Evolutionary conservation across 106 monocot genomes (phyloP), one percentile per base, ranked within the genome.

Genomic region (Triglochin maritima): DNA sequence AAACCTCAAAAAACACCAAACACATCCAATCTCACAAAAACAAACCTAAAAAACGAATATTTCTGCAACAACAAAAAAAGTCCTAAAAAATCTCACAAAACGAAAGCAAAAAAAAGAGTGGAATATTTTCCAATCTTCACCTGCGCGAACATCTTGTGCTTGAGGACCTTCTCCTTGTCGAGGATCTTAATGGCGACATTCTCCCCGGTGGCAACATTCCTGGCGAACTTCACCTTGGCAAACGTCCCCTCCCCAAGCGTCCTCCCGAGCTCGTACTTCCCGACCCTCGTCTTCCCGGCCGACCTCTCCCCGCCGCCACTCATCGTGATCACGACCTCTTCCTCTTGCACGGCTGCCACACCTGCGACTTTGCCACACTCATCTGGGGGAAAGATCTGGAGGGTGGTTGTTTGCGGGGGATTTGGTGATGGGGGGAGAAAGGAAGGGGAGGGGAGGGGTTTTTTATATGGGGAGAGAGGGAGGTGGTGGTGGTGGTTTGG

Each of bases 191-290:
- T 88, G 54, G 95, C 95, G 4, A 95, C 85, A 44, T 73, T 76
- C 58, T 85, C 87, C 17, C 87, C 90, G 3, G 83, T 83, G 14
- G 68, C 76, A 7, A 82, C 74, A 71, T 95, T 87, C 71, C 79
- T 69, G 6, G 90, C 94, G 62, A 95, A 85, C 77, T 95, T 95
- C 47, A 95, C 94, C 83, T 95, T 95, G 16, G 87, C 94, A 60
- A 95, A 95, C 41, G 80, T 76, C 16, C 94, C 94, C 56, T 90
- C 87, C 11, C 94, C 94, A 4, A 95, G 76, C 59, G 94, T 95
- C 64, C 85, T 87, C 64, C 94, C 94, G 2, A 95, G 64, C 77
- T 95, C 90, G 59, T 90, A 90, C 81, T 72, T 95, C 57, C 94
- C 94, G 56, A 95, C 90, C 57, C 64, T 16, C 42, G 47, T 52